These are phyloP conservation scores for Blastobotrys muscicola DNA, from an alignment of 805 yeast genomes.

Conservation along the genomic window DNA sequence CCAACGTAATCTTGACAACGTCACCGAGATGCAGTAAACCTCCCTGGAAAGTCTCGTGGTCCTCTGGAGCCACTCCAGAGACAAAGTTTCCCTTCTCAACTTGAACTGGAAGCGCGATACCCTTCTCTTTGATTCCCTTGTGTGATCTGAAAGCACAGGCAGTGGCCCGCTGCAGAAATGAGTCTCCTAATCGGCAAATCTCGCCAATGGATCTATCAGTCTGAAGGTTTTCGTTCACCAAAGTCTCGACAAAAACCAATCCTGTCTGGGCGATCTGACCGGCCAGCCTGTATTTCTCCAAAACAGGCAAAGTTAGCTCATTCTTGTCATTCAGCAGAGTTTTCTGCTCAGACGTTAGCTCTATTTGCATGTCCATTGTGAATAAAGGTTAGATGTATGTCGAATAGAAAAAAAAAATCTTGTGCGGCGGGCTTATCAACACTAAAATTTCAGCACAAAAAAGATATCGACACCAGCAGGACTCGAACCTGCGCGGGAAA, in stretches of 20 bases:
- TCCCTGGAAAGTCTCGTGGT: conserved; percentile 28
- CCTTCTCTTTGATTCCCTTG: conserved; percentile 51
- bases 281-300: conserved; percentile 80
- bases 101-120: conserved; percentile 86
- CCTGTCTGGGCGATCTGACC: conserved; percentile 86
- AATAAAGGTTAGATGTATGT: not conserved
- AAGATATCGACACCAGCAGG: no score
- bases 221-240: conserved; percentile 8
- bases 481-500: conserved; percentile 7
- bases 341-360: conserved; percentile 15
- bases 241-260: conserved; percentile 44
- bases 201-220: conserved; percentile 33
- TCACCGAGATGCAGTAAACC: conserved; percentile 62
- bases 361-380: conserved; percentile 11
- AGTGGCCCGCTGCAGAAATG: conserved; percentile 54
- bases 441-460: not conserved
- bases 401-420: not conserved
- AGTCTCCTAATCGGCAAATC: conserved; percentile 75
- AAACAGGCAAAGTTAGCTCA: conserved; percentile 46
- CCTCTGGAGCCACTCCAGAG: conserved; percentile 78
- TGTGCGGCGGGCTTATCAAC: not conserved
- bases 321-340: conserved; percentile 58
- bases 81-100: conserved; percentile 76
- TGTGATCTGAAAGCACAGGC: conserved; percentile 47
- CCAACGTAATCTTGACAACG: conserved; percentile 72